These are phyloP conservation scores for Inonotus hispidus DNA, from an alignment of 1,284 basidiomycete species.

Conservation along the genomic window DNA sequence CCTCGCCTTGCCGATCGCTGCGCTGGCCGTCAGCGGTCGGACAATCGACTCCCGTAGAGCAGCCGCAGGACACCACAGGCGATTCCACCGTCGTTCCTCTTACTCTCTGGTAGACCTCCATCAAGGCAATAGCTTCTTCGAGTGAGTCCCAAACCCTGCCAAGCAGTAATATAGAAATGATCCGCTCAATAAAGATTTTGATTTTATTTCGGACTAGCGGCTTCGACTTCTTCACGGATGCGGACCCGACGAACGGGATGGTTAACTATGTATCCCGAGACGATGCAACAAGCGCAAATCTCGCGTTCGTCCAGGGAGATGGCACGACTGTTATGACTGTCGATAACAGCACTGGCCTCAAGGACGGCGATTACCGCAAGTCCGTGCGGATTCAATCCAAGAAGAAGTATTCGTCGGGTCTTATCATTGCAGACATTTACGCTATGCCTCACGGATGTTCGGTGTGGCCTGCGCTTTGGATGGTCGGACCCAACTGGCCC, in stretches of 20 bases:
- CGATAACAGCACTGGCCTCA: slow-evolving; percentile 49
- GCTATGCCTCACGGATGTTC: slow-evolving; percentile 77
- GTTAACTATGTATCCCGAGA: slow-evolving; percentile 49
- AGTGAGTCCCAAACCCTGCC: slow-evolving; percentile 17
- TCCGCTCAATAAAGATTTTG: neutral
- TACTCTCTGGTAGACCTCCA: slow-evolving; percentile 23
- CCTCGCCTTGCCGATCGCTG: slow-evolving; percentile 15
- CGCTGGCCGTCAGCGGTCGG: slow-evolving; percentile 13
- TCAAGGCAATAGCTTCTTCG: slow-evolving; percentile 25
- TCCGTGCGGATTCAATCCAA: slow-evolving; percentile 71
- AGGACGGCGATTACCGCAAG: slow-evolving; percentile 50
- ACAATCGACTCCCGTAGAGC: neutral
- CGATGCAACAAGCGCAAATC: slow-evolving; percentile 41
- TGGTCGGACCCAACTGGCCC: slow-evolving; percentile 66
- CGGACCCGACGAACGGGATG: slow-evolving; percentile 62
- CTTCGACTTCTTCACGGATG: slow-evolving; percentile 56
- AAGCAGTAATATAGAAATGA: neutral
- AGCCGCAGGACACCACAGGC: slow-evolving; percentile 1
- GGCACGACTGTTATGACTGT: slow-evolving; percentile 55
- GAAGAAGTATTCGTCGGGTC: slow-evolving; percentile 59
- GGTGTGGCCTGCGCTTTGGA: slow-evolving; percentile 76
- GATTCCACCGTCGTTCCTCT: slow-evolving; percentile 5
- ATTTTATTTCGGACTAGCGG: slow-evolving; percentile 33
- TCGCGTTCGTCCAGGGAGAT: slow-evolving; percentile 55
- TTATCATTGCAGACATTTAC: slow-evolving; percentile 76